Conservation (phyloP, 306 rosid species). For the Trifolium subterraneum region DNA sequence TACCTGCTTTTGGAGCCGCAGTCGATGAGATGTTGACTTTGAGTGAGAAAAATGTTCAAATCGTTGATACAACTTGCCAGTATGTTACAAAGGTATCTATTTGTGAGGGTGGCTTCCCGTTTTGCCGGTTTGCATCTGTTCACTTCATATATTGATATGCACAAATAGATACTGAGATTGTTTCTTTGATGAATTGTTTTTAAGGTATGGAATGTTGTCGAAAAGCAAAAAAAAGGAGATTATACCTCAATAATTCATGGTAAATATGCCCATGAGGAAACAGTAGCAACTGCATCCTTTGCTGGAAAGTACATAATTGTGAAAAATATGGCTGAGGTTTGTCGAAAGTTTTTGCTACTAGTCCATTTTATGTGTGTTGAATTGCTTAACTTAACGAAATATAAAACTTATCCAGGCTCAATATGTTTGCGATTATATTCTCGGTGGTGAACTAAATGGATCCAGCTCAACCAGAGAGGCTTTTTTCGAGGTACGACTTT, state of each 20-base stretch:
- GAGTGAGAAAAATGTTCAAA: slow-evolving; percentile 79
- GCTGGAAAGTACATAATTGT: slow-evolving; percentile 87
- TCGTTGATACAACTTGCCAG: slow-evolving; percentile 97
- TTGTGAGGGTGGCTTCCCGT: slow-evolving; percentile 4
- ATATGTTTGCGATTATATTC: slow-evolving; percentile 92
- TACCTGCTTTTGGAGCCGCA: slow-evolving; percentile 98
- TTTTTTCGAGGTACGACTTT: slow-evolving; percentile 65
- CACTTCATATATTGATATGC: slow-evolving; percentile 25
- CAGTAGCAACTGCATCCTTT: slow-evolving; percentile 94
- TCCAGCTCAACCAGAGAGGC: slow-evolving; percentile 90
- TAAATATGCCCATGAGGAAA: slow-evolving; percentile 92
- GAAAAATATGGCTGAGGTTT: slow-evolving; percentile 90
- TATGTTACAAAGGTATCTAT: slow-evolving; percentile 90
- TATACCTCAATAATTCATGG: slow-evolving; percentile 94
- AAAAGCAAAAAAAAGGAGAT: slow-evolving; percentile 93
- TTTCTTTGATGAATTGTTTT: slow-evolving; percentile 41
- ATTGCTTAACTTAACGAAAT: background rate
- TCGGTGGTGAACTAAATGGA: slow-evolving; percentile 83
- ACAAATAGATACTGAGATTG: slow-evolving; percentile 37
- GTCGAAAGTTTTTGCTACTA: slow-evolving; percentile 37
- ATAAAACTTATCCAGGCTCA: slow-evolving; percentile 63
- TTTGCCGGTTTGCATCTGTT: slow-evolving; percentile 14
- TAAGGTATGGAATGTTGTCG: slow-evolving; percentile 92
- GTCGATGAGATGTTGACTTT: slow-evolving; percentile 93
- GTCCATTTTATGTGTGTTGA: slow-evolving; percentile 18